Evolutionary conservation across 2,329 filamentous ascomycete genomes (phyloP).

Genomic region (Sclerotinia spermophila): DNA sequence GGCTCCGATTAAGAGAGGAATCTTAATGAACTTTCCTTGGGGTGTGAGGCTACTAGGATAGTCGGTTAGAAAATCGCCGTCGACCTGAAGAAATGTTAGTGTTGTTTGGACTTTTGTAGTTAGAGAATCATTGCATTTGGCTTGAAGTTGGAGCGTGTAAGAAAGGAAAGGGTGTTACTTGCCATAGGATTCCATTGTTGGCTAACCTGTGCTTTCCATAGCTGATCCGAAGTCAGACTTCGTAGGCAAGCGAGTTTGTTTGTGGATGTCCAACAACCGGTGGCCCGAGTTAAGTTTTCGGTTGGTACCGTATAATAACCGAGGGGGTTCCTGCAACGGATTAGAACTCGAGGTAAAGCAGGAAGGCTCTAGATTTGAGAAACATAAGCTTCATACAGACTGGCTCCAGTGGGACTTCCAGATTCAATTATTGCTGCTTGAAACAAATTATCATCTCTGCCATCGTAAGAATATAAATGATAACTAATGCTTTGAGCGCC

Average conservation of each 20-base stretch:
- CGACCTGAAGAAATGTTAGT: constrained; percentile 27
- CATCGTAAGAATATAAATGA: constrained; percentile 53
- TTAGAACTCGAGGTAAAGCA: neutral
- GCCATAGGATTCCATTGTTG: constrained; percentile 28
- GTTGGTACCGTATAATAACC: constrained; percentile 38
- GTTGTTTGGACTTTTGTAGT: neutral
- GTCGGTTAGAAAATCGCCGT: constrained; percentile 47
- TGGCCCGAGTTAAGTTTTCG: constrained; percentile 39
- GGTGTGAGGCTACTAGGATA: constrained; percentile 46
- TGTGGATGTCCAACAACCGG: constrained; percentile 25
- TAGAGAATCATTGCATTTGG: neutral
- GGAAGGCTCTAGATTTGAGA: neutral
- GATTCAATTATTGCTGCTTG: constrained; percentile 52
- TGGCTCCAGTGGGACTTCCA: constrained; percentile 38
- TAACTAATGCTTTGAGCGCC: constrained; percentile 53
- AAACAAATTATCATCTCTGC: constrained; percentile 53
- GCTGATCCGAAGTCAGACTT: constrained; percentile 22
- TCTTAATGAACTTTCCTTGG: constrained; percentile 42
- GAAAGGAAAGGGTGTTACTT: neutral
- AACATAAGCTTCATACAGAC: neutral
- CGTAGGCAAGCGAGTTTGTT: constrained; percentile 29
- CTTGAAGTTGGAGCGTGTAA: neutral
- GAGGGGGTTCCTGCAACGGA: constrained; percentile 27
- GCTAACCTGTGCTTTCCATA: constrained; percentile 23
- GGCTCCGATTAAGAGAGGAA: constrained; percentile 47